A percentile compares a stretch with the other conserved stretches of the same genome.
Conservation (phyloP, 306 rosid genomes). For the Abrus precatorius region DNA sequence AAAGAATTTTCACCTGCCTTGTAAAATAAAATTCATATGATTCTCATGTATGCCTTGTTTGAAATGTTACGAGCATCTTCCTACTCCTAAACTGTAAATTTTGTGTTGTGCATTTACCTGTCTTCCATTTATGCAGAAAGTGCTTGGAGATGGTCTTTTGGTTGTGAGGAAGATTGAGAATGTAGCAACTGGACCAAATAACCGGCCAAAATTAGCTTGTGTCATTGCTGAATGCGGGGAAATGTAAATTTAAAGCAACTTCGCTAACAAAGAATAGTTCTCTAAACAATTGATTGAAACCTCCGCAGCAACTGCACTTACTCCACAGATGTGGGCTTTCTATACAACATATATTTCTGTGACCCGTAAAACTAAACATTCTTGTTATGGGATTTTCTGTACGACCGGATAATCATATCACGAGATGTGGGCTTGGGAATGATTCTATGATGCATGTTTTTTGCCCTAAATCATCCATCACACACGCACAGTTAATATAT, state of each 20-base stretch:
- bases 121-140: constrained; percentile 70
- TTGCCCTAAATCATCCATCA: not conserved
- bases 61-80: constrained; percentile 20
- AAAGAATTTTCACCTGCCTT: constrained; percentile 1
- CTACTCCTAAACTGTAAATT: constrained; percentile 4
- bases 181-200: constrained; percentile 94
- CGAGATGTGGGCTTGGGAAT: not conserved
- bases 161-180: constrained; percentile 97
- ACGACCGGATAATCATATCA: constrained; percentile 18
- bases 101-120: constrained; percentile 27
- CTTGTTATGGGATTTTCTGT: not conserved
- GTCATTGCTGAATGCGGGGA: constrained; percentile 95
- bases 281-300: constrained; percentile 15
- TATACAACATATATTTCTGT: constrained; percentile 6
- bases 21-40: constrained; percentile 9
- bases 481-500: not conserved
- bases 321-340: constrained; percentile 31
- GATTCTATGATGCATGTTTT: not conserved
- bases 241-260: constrained; percentile 61
- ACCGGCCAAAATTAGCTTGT: constrained; percentile 87
- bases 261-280: constrained; percentile 28
- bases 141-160: constrained; percentile 98
- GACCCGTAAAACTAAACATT: constrained; percentile 22
- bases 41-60: constrained; percentile 9
- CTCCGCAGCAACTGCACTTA: not conserved